These are phyloP conservation scores for Aeschynomene evenia DNA, from an alignment of 306 rosid species.

Conservation along the genomic window DNA sequence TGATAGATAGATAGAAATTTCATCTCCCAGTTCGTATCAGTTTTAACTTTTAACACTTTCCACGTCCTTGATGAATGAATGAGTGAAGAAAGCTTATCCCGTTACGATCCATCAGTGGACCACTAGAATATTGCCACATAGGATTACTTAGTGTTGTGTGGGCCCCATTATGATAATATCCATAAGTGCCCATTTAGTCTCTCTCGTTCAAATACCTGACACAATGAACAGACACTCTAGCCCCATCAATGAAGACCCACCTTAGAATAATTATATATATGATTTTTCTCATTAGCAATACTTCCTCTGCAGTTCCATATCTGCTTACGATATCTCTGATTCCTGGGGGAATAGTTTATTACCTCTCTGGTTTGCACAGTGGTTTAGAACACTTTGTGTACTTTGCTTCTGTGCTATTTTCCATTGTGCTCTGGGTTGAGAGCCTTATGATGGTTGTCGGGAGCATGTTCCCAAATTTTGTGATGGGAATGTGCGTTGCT, in stretches of 20 bases:
- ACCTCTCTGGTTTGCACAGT: slow-evolving; percentile 51
- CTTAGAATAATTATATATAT: too few relatives aligned
- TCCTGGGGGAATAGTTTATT: slow-evolving; percentile 54
- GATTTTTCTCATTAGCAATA: slow-evolving; percentile 50
- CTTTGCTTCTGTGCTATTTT: slow-evolving; percentile 45
- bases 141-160: background rate
- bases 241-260: too few relatives aligned
- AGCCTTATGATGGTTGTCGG: slow-evolving; percentile 73
- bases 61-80: background rate
- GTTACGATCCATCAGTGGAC: slow-evolving; percentile 25
- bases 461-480: slow-evolving; percentile 51
- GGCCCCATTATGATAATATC: too few relatives aligned
- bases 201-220: too few relatives aligned
- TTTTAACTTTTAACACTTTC: slow-evolving; percentile 7
- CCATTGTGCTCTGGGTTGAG: slow-evolving; percentile 49
- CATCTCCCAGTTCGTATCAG: background rate
- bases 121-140: slow-evolving; percentile 38
- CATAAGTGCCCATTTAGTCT: too few relatives aligned
- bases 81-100: slow-evolving; percentile 15
- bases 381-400: slow-evolving; percentile 41
- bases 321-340: slow-evolving; percentile 46
- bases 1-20: too few relatives aligned
- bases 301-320: slow-evolving; percentile 50
- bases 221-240: too few relatives aligned
- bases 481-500: slow-evolving; percentile 54